Evolutionary conservation across 768 basidiomycete species (phyloP), one percentile per base, ranked within the genome.

Genomic region (Hebeloma cylindrosporum): DNA sequence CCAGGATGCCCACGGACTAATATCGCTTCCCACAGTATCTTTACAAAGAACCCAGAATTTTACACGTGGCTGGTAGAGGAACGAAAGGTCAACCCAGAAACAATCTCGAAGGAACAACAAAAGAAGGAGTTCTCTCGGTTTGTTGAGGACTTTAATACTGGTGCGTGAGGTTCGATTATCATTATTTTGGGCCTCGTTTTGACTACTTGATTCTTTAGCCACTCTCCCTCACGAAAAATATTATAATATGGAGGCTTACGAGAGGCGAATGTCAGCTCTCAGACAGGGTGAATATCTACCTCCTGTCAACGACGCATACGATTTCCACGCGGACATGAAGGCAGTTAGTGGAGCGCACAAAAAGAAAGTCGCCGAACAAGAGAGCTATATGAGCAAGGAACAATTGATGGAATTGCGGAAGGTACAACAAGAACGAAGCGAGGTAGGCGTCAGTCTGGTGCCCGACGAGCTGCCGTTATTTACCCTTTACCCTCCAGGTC

Each of bases 201-300:
- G 28, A 39, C 21, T 21, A 34, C 33, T n/a, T 22, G 36, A 28
- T 31, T 28, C 35, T 40, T 14, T 45, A 93, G 93, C 92, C 10
- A 96, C 93, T 3, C 74, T 96, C 2, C 90, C 93, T 7, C 88
- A 95, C 57, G 92, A 94, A 62, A 96, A 96, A 62, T 96, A 93
- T 64, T 95, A 95, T 64, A 80, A 93, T 59, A 91, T 94, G 78
- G 82, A 81, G 43, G 76, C 79, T 4, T 93, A 92, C 61, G 90
- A 93, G 48, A 72, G 72, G 16, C 83, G 90, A 35, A 95, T 95
- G 93, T 64, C 78, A 27, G 82, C 89, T 16, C 68, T 95, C 37
- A 82, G 92, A 33, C 74, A 82, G n/a, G 93, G 93, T 28, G 91
- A 88, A 53, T 85, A 79, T 40, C 66, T 92, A 7, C 86, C 89